A percentile compares a stretch with the other conserved stretches of the same genome.
phyloP scores from a whole-genome alignment of 2,329 filamentous ascomycete species.

The Pseudocercospora vitis region DNA sequence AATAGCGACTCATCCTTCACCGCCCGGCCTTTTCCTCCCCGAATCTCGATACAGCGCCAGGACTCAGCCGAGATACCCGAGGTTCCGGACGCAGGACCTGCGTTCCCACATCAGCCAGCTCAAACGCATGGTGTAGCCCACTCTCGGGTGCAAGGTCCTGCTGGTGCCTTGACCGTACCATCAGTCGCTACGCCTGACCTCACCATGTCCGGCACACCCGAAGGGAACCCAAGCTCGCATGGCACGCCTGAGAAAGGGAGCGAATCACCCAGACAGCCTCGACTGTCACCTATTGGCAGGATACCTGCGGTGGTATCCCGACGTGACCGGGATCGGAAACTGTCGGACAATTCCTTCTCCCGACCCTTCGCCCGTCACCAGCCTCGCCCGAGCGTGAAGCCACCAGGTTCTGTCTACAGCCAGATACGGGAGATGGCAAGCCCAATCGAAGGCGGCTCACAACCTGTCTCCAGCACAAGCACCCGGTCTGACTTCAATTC shows the following conservation, averaged over 20 bases:
- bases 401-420: constrained; percentile 33
- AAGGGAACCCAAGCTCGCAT: constrained; percentile 30
- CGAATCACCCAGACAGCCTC: constrained; percentile 28
- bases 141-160: constrained; percentile 11
- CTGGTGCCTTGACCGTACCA: not conserved
- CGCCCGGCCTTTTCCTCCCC: constrained; percentile 20
- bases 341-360: constrained; percentile 79
- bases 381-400: constrained; percentile 36
- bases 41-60: constrained; percentile 25
- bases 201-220: no score
- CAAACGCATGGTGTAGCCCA: constrained; percentile 25
- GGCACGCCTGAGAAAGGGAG: constrained; percentile 40
- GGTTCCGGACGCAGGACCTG: constrained; percentile 27
- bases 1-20: constrained; percentile 15
- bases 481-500: constrained; percentile 29
- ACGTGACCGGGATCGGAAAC: constrained; percentile 61
- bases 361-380: constrained; percentile 65
- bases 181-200: constrained; percentile 17
- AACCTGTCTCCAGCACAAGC: constrained; percentile 33
- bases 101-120: constrained; percentile 24
- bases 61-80: constrained; percentile 31
- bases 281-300: constrained; percentile 77
- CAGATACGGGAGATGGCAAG: constrained; percentile 39
- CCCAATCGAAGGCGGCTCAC: constrained; percentile 31
- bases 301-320: constrained; percentile 79